These are phyloP conservation scores for Solanum lignicaule DNA, from an alignment of 257 asterid species.

Conservation along the genomic window DNA sequence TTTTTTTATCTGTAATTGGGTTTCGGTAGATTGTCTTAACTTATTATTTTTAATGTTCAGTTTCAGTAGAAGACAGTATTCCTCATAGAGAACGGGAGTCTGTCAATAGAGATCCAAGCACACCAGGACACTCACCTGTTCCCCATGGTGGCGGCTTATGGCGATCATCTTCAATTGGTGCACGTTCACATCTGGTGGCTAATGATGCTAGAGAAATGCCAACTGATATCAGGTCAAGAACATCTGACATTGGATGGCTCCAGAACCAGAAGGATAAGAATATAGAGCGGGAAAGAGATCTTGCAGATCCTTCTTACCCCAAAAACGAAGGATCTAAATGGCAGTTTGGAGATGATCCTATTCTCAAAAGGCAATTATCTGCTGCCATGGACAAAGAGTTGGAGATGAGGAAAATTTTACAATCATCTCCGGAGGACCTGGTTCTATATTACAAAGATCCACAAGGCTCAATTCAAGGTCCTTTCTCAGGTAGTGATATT, in stretches of 20 bases:
- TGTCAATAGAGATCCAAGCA: conserved; percentile 19
- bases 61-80: conserved; percentile 28
- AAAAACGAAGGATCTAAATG: conserved; percentile 35
- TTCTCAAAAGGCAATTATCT: conserved; percentile 53
- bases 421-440: conserved; percentile 71
- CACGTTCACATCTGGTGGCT: conserved; percentile 32
- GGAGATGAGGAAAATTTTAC: conserved; percentile 39
- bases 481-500: conserved; percentile 86
- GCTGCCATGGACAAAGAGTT: conserved; percentile 41
- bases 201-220: conserved; percentile 45
- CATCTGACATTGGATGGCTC: conserved; percentile 17
- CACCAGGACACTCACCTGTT: conserved; percentile 27
- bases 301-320: conserved; percentile 31
- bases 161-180: conserved; percentile 63
- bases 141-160: conserved; percentile 35
- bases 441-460: conserved; percentile 89
- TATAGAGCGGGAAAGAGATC: conserved; percentile 30
- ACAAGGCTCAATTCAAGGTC: conserved; percentile 86
- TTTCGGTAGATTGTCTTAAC: neutral
- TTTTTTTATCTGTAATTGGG: neutral
- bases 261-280: conserved; percentile 35
- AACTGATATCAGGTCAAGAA: conserved; percentile 20
- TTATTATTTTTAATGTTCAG: conserved; percentile 14
- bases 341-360: conserved; percentile 47
- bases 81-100: conserved; percentile 19